Percentiles rank a stretch among this genome's conserved stretches.
Evolutionary conservation across 805 yeast species (phyloP).

Genomic region (Candida mattraensis): DNA sequence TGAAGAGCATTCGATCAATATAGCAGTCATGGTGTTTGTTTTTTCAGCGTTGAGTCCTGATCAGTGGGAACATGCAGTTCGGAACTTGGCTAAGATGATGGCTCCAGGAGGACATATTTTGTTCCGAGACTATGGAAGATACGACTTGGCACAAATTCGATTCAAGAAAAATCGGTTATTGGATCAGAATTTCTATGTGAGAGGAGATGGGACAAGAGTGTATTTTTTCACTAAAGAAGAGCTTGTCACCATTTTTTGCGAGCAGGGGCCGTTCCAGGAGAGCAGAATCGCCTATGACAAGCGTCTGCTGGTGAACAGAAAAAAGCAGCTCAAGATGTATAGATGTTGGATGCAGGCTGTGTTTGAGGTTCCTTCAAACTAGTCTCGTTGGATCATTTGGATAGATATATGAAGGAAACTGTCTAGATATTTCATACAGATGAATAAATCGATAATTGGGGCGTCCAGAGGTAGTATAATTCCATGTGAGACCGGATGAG

Average conservation of each 20-base stretch:
- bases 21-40: slow-evolving; percentile 93
- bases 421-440: slow-evolving; percentile 51
- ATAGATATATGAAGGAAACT: slow-evolving; percentile 62
- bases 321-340: slow-evolving; percentile 91
- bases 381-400: slow-evolving; percentile 31
- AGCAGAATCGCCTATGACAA: slow-evolving; percentile 85
- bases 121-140: slow-evolving; percentile 93
- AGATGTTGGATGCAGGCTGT: slow-evolving; percentile 96
- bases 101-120: slow-evolving; percentile 92
- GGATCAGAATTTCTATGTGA: slow-evolving; percentile 90
- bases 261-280: slow-evolving; percentile 55
- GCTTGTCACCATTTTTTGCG: slow-evolving; percentile 67
- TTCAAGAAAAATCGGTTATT: slow-evolving; percentile 84
- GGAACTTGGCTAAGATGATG: slow-evolving; percentile 65
- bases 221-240: slow-evolving; percentile 97
- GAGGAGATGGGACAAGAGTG: slow-evolving; percentile 98
- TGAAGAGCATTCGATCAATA: slow-evolving; percentile 78
- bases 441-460: slow-evolving; percentile 47
- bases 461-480: slow-evolving; percentile 45
- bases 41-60: slow-evolving; percentile 88
- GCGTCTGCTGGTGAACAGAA: slow-evolving; percentile 85
- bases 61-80: slow-evolving; percentile 84
- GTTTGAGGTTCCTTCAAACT: slow-evolving; percentile 43
- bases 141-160: slow-evolving; percentile 92
- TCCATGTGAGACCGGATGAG: slow-evolving; percentile 56